Conservation (phyloP, 225 moss, liverwort and hornwort genomes). For the Physcomitrium patens region DNA sequence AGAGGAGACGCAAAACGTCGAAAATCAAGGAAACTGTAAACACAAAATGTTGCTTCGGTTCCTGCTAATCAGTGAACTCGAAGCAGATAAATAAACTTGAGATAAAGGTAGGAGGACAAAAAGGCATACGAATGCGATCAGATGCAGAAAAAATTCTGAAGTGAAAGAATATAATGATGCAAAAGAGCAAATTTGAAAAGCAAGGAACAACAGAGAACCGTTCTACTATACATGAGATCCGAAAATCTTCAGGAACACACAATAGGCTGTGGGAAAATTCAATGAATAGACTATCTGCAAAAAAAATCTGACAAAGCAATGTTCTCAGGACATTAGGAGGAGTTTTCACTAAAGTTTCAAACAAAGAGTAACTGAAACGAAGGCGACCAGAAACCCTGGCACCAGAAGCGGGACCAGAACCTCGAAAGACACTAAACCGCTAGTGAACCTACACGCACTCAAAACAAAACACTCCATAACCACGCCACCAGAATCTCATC, state of each 20-base stretch:
- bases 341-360: not conserved
- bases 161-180: not conserved
- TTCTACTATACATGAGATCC: not conserved
- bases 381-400: constrained; percentile 21
- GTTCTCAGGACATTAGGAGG: not conserved
- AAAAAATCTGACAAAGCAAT: not conserved
- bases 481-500: not conserved
- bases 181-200: not conserved
- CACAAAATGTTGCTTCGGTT: not conserved
- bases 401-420: constrained; percentile 24
- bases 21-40: constrained; percentile 23
- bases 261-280: not conserved
- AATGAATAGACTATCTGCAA: not conserved
- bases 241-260: not conserved
- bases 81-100: not conserved
- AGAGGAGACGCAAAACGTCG: constrained; percentile 16
- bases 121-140: too few relatives aligned
- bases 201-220: not conserved
- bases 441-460: not conserved
- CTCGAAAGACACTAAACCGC: constrained; percentile 2
- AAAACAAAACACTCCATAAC: not conserved
- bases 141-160: not conserved
- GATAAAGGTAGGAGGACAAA: not conserved
- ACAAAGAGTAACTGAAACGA: not conserved
- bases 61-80: not conserved